Evolutionary conservation across 441 rosid species (phyloP), one percentile per base, ranked within the genome.

Genomic region (Arabidopsis lyrata): DNA sequence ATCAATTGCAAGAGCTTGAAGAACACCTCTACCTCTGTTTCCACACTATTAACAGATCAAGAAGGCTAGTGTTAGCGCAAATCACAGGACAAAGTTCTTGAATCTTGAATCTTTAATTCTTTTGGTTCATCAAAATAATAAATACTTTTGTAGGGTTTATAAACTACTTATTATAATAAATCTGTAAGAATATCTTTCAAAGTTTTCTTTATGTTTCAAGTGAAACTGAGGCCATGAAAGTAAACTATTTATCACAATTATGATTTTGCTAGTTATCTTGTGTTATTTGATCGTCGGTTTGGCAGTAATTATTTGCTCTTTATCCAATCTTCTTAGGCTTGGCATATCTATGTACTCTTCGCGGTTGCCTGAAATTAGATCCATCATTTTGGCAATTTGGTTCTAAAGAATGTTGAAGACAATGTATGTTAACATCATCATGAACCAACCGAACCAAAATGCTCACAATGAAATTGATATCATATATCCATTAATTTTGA

Each of bases 1-100:
- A 90, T 70, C 93, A 84, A 77, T 39, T 88, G 24, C 83, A 82
- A 71, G 98, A 93, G 82, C 91, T 91, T 15, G 97, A 93, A 68
- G 82, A 82, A 62, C 90, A 87, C 65, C 74, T 88, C 18, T 86
- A 70, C 75, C 67, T 90, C 68, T 90, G 92, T 80, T 86, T 87
- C 68, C 90, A 87, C 77, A 90, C 90, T 22, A 87, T 93, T n/a
- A 88, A 91, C 72, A 84, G 86, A 82, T 87, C 87, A 48, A 93
- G 95, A 80, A 82, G 86, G 84, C 82, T 82, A 44, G 82, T 90
- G 52, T 67, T 86, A 38, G 83, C 79, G 36, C 88, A 86, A 76
- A 84, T 82, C 61, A 78, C 62, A 15, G 42, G 66, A 53, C 47
- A 41, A 47, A 66, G 54, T 72, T 66, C 66, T 60, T 72, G 52